Evolutionary conservation across 257 asterid genomes (phyloP).

Genomic region (Fraxinus pennsylvanica): DNA sequence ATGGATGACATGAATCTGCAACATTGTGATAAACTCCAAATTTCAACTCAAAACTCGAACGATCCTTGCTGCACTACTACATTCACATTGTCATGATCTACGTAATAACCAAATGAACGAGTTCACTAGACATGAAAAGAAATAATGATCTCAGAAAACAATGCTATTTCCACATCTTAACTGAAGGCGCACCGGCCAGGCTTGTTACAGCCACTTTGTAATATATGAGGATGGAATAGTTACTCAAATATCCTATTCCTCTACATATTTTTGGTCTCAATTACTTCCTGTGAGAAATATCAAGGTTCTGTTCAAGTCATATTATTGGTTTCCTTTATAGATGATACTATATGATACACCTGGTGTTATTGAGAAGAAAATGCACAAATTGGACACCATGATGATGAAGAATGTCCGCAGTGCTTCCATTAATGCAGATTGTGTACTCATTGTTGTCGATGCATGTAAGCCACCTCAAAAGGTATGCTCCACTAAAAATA

Average conservation of each 20-base stretch:
- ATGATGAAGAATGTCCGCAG: constrained; percentile 96
- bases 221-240: neutral
- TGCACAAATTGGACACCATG: constrained; percentile 93
- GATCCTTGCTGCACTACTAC: neutral
- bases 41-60: neutral
- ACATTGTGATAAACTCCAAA: neutral
- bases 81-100: neutral
- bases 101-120: neutral
- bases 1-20: constrained; percentile 2
- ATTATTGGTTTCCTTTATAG: constrained; percentile 42
- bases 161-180: neutral
- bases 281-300: neutral
- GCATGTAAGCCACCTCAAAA: constrained; percentile 77
- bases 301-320: neutral
- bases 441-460: constrained; percentile 87
- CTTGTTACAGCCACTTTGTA: neutral
- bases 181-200: neutral
- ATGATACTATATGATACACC: constrained; percentile 98
- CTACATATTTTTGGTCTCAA: neutral
- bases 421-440: constrained; percentile 90
- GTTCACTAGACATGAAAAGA: neutral
- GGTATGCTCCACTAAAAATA: constrained; percentile 41
- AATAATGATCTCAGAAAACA: neutral
- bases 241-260: neutral
- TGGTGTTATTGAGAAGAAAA: constrained; percentile 94